Percentiles rank a stretch among this genome's conserved stretches.
phyloP scores from a whole-genome alignment of 805 yeast species.

The Candida chilensis region DNA sequence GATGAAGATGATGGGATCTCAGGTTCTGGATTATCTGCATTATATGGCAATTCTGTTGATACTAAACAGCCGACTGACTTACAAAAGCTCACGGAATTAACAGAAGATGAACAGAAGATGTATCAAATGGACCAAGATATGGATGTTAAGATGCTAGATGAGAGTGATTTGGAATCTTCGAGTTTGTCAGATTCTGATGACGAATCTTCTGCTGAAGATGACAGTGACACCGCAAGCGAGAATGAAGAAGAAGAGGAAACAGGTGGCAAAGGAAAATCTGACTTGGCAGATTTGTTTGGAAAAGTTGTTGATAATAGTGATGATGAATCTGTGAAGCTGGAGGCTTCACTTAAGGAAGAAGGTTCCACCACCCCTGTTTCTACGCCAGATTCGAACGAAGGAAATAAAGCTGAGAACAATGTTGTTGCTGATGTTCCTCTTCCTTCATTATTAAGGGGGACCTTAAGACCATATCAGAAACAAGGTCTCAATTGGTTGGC shows the following conservation, averaged over 20 bases:
- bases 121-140: conserved; percentile 8
- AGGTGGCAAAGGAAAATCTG: conserved; percentile 7
- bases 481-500: conserved; percentile 98
- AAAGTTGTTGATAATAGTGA: conserved; percentile 8
- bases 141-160: conserved; percentile 8
- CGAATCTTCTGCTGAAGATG: conserved; percentile 7
- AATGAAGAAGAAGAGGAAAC: conserved; percentile 6
- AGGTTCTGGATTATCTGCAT: conserved; percentile 14
- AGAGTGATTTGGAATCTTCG: not conserved
- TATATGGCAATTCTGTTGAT: conserved; percentile 14
- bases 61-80: conserved; percentile 7
- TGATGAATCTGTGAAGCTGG: conserved; percentile 4
- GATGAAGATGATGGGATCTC: conserved; percentile 4
- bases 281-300: conserved; percentile 9
- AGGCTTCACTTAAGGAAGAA: conserved; percentile 3
- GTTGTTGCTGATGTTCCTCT: conserved; percentile 50
- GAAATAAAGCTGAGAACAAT: conserved; percentile 10
- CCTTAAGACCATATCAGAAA: conserved; percentile 83
- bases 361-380: conserved; percentile 1
- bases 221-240: conserved; percentile 3
- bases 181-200: conserved; percentile 9
- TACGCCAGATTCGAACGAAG: conserved; percentile 9
- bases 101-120: conserved; percentile 8
- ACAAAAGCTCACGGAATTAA: conserved; percentile 14
- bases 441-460: conserved; percentile 74